Evolutionary conservation across 2,329 filamentous ascomycete species (phyloP), one percentile per base, ranked within the genome.

Genomic region (Alternaria tenuissima): DNA sequence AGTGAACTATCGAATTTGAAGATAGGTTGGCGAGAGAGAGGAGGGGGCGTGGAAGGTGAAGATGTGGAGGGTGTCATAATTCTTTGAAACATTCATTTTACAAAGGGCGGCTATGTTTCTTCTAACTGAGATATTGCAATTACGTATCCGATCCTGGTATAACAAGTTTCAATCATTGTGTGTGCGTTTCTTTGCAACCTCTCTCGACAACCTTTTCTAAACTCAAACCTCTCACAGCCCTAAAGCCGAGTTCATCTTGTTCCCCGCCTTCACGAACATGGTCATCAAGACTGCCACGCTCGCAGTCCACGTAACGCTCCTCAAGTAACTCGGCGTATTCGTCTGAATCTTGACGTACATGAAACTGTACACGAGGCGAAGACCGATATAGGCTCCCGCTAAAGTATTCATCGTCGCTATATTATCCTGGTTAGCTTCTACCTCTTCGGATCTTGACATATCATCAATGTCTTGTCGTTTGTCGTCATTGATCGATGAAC

Each of bases 221-320:
- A 30, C 5, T 22, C 18, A 22, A 1, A n/a, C 44, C 0, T 32
- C 1, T 34, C 1, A 48, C 28, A 48, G 30, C 4, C 18, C 18
- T 1, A 48, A 14, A 22, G 11, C 34, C 30, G 1, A 14, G 14
- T 48, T 34, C 44, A 48, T 32, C 12, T 34, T 34, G 5, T 48
- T 48, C 12, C 44, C 28, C 44, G 28, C 44, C 44, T 48, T 48
- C 11, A 34, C n/a, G 4, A 48, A 48, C 44, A 34, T 48, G 3
- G n/a, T 34, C 28, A 48, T 34, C 18, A 34, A 34, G 0, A 34
- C 18, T 3, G 44, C 44, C 7, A 48, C 44, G 14, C 44, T 16
- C 0, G 44, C 28, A 3, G 7, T 26, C 44, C 44, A 32, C 3
- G 28, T 48, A 1, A n/a, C 28, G 18, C 28, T 34, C 11, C 28